Percentiles rank a stretch among this genome's conserved stretches.
phyloP scores from a whole-genome alignment of 768 basidiomycete species.

The Podaxis mareebaensis region DNA sequence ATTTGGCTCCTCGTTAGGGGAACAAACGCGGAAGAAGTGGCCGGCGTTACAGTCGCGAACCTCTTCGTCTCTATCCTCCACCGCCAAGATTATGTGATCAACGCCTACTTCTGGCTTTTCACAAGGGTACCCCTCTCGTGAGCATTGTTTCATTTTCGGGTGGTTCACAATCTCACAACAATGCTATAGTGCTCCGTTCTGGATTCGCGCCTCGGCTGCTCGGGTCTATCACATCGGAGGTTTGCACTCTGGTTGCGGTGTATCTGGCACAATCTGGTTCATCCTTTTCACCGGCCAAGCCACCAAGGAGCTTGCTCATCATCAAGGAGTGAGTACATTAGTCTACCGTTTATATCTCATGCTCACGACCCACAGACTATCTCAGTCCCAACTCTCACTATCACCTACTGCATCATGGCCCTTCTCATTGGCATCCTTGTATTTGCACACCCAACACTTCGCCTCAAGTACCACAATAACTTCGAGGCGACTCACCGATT shows the following conservation, averaged over 20 bases:
- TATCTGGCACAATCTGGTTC: slow-evolving; percentile 54
- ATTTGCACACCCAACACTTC: slow-evolving; percentile 49
- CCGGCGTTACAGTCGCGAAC: slow-evolving; percentile 45
- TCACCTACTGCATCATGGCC: slow-evolving; percentile 42
- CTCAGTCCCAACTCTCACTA: slow-evolving; percentile 14
- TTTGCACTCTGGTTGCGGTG: slow-evolving; percentile 52
- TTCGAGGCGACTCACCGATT: slow-evolving; percentile 58
- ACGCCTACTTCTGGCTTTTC: slow-evolving; percentile 54
- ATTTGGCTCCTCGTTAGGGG: slow-evolving; percentile 39
- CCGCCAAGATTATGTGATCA: slow-evolving; percentile 59
- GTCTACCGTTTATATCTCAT: neutral
- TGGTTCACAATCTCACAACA: neutral
- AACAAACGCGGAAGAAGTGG: slow-evolving; percentile 36
- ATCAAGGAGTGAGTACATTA: slow-evolving; percentile 25
- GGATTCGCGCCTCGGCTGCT: slow-evolving; percentile 46
- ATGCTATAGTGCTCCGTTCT: slow-evolving; percentile 28
- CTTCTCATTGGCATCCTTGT: slow-evolving; percentile 49
- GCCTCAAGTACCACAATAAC: slow-evolving; percentile 47
- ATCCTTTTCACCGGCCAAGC: slow-evolving; percentile 47
- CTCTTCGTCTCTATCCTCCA: slow-evolving; percentile 46
- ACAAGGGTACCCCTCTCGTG: slow-evolving; percentile 51
- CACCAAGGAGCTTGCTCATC: slow-evolving; percentile 33
- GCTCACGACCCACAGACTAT: slow-evolving; percentile 9
- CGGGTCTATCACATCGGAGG: slow-evolving; percentile 58
- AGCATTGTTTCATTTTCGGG: slow-evolving; percentile 18